These are phyloP conservation scores for Ascoidea asiatica DNA, from an alignment of 805 yeast genomes.

Conservation along the genomic window DNA sequence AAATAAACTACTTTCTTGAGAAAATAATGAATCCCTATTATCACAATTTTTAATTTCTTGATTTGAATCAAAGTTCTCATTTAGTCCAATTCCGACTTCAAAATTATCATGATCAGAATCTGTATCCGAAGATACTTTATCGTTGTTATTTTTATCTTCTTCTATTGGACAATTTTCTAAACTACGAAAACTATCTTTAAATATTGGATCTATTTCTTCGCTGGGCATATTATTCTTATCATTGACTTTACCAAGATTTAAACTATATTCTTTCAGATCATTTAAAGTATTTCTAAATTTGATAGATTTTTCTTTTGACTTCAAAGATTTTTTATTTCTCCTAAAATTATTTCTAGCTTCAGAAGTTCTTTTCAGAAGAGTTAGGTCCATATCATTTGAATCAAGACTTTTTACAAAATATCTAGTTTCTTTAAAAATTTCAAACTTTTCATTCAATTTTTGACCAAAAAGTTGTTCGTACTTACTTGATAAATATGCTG, in stretches of 20 bases:
- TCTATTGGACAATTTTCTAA: too few relatives aligned
- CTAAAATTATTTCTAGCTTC: constrained; percentile 11
- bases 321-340: too few relatives aligned
- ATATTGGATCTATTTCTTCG: too few relatives aligned
- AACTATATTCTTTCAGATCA: too few relatives aligned
- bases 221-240: too few relatives aligned
- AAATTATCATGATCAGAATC: constrained; percentile 16
- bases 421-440: constrained; percentile 32
- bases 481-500: constrained; percentile 14
- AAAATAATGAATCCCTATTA: constrained; percentile 4
- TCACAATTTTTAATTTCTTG: constrained; percentile 13
- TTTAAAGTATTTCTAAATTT: too few relatives aligned
- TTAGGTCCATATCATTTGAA: constrained; percentile 49
- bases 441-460: constrained; percentile 15
- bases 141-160: too few relatives aligned
- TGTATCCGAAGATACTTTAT: too few relatives aligned
- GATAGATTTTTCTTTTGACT: too few relatives aligned
- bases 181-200: too few relatives aligned
- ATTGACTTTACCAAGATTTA: too few relatives aligned
- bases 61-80: constrained; percentile 13
- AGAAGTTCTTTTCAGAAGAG: constrained; percentile 34
- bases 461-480: constrained; percentile 14
- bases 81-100: constrained; percentile 14
- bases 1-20: constrained; percentile 4
- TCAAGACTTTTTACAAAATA: constrained; percentile 45